A percentile compares a stretch with the other conserved stretches of the same genome.
Evolutionary conservation across 2,329 filamentous ascomycete species (phyloP).

Genomic region (Fusarium scirpi): DNA sequence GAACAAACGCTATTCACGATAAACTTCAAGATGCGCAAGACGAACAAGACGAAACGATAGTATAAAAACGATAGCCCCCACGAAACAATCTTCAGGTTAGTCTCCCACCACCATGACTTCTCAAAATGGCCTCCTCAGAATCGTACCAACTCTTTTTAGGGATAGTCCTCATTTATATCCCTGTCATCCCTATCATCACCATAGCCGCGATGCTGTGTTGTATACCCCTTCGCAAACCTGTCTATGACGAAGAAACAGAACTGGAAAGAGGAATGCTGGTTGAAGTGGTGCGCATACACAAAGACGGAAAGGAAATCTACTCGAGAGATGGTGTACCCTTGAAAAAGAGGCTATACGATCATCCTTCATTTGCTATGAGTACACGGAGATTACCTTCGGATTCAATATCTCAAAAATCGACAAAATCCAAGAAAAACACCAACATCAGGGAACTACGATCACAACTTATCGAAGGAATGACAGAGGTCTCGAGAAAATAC

Average conservation of each 20-base stretch:
- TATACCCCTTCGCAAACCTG: not conserved
- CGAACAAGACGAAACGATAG: not conserved
- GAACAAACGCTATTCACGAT: not conserved
- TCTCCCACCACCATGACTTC: not conserved
- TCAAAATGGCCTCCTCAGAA: not conserved
- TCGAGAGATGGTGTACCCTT: not conserved
- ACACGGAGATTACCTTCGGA: not conserved
- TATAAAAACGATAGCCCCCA: not conserved
- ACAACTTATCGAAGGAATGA: slow-evolving; percentile 3
- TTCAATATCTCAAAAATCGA: not conserved
- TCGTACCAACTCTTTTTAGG: not conserved
- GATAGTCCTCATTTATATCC: not conserved
- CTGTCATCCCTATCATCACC: not conserved
- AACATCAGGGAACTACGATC: not conserved
- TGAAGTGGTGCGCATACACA: slow-evolving; percentile 10
- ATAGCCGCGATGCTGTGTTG: not conserved
- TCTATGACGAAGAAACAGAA: not conserved
- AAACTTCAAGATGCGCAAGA: not conserved
- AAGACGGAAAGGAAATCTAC: slow-evolving; percentile 17
- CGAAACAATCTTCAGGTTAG: not conserved
- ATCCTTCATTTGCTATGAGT: slow-evolving; percentile 3
- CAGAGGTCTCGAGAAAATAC: not conserved
- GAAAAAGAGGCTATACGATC: not conserved
- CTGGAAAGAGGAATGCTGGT: slow-evolving; percentile 21
- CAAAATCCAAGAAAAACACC: not conserved